Conservation (phyloP, 768 basidiomycete species). For the Auriscalpium orientale region DNA sequence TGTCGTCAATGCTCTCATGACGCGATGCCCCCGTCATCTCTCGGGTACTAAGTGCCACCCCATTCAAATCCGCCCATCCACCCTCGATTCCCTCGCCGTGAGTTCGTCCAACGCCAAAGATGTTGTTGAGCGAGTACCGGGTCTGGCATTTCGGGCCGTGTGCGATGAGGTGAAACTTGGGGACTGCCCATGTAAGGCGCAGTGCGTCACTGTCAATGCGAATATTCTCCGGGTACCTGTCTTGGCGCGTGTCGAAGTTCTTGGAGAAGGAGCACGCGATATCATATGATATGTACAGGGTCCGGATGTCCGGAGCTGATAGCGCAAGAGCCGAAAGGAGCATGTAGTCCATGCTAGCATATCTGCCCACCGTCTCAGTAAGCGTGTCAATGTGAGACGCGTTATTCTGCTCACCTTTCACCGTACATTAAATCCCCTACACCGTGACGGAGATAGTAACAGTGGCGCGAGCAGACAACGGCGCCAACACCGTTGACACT, state of each 20-base stretch:
- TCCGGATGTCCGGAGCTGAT: background rate
- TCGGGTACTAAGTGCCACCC: background rate
- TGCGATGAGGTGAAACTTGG: slow-evolving; percentile 12
- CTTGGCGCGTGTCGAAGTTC: background rate
- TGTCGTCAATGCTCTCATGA: slow-evolving; percentile 8
- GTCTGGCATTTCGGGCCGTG: slow-evolving; percentile 12
- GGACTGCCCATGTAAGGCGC: background rate
- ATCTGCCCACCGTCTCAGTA: slow-evolving; percentile 1
- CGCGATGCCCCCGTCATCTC: slow-evolving; percentile 11
- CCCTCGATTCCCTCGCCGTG: slow-evolving; percentile 17
- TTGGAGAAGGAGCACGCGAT: background rate
- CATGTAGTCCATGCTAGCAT: slow-evolving; percentile 19
- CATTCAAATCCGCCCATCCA: slow-evolving; percentile 10
- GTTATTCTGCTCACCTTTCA: background rate
- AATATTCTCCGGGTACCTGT: background rate
- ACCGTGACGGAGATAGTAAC: background rate
- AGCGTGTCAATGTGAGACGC: background rate
- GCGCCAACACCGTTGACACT: slow-evolving; percentile 4
- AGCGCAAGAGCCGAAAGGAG: slow-evolving; percentile 1
- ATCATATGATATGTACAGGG: background rate
- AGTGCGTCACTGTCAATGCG: background rate
- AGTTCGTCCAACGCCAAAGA: slow-evolving; percentile 3
- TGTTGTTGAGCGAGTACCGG: slow-evolving; percentile 10
- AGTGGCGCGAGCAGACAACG: slow-evolving; percentile 1
- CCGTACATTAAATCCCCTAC: background rate